Conservation (phyloP, 805 yeast genomes). For the Ogataea neopini region DNA sequence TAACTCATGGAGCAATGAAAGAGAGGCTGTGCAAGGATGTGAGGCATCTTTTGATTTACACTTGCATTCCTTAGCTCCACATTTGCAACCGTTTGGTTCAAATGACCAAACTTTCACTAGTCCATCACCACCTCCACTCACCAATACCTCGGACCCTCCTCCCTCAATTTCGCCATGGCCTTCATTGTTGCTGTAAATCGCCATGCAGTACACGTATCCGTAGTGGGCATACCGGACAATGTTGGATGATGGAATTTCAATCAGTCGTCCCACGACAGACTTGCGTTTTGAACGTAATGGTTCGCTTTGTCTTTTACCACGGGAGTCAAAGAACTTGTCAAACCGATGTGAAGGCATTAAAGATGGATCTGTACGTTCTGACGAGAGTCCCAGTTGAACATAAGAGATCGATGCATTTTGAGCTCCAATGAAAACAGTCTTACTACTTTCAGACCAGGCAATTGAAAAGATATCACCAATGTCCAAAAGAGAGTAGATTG, state of each 20-base stretch:
- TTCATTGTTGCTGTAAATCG: constrained; percentile 29
- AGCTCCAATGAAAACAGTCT: constrained; percentile 79
- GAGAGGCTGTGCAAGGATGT: not conserved
- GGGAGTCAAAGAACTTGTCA: constrained; percentile 86
- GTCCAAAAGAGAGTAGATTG: constrained; percentile 81
- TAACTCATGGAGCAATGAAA: constrained; percentile 38
- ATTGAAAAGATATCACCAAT: constrained; percentile 92
- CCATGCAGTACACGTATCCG: constrained; percentile 82
- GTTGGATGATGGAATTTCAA: constrained; percentile 69
- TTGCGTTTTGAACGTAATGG: constrained; percentile 23
- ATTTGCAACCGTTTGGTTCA: constrained; percentile 5
- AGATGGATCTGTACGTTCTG: constrained; percentile 32
- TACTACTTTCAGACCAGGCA: constrained; percentile 59
- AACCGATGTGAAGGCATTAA: constrained; percentile 65
- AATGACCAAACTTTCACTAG: constrained; percentile 77
- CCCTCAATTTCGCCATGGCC: constrained; percentile 26
- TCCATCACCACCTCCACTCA: constrained; percentile 93
- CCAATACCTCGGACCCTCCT: constrained; percentile 36
- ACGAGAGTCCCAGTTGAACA: constrained; percentile 44
- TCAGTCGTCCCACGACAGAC: constrained; percentile 37
- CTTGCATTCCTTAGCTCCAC: not conserved
- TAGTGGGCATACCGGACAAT: constrained; percentile 83
- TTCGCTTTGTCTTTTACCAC: constrained; percentile 60
- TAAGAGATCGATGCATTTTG: constrained; percentile 89
- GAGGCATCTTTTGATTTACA: not conserved